Conservation (phyloP, 2,329 filamentous ascomycete species). For the Penicillium sp. region DNA sequence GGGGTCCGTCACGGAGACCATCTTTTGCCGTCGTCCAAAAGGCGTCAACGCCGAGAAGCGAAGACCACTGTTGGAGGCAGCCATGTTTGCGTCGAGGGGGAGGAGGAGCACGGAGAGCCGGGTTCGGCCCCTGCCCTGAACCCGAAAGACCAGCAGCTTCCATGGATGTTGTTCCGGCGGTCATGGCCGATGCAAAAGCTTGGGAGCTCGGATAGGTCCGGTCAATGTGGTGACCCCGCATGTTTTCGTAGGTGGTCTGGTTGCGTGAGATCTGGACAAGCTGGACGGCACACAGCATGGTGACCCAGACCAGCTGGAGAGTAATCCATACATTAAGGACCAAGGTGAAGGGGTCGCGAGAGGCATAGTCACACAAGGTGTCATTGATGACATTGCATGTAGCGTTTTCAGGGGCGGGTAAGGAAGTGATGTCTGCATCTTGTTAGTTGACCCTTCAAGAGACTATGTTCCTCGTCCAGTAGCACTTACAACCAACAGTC, state of each 20-base stretch:
- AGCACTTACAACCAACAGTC: conserved; percentile 64
- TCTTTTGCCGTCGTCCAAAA: conserved; percentile 87
- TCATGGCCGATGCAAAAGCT: conserved; percentile 64
- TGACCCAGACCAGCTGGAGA: conserved; percentile 88
- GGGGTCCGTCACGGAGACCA: conserved; percentile 54
- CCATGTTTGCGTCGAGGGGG: conserved; percentile 53
- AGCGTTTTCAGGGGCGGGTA: conserved; percentile 50
- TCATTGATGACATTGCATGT: conserved; percentile 74
- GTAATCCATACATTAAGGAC: conserved; percentile 73
- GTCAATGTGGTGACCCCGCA: conserved; percentile 70
- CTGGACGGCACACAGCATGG: conserved; percentile 95
- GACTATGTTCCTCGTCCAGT: not conserved
- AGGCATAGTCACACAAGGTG: conserved; percentile 68
- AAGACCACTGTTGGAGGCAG: conserved; percentile 74
- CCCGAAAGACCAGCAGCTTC: conserved; percentile 69
- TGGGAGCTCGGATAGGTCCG: conserved; percentile 51
- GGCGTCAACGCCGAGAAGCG: conserved; percentile 82
- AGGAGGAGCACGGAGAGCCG: conserved; percentile 49
- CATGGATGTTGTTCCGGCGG: conserved; percentile 61
- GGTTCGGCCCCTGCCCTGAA: conserved; percentile 61
- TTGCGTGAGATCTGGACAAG: conserved; percentile 87
- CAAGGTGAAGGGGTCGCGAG: conserved; percentile 79
- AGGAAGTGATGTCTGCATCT: conserved; percentile 58
- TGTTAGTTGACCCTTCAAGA: not conserved
- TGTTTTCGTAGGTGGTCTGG: conserved; percentile 95